phyloP scores from a whole-genome alignment of 192 early-diverging fungal genomes.

The Backusella circina region DNA sequence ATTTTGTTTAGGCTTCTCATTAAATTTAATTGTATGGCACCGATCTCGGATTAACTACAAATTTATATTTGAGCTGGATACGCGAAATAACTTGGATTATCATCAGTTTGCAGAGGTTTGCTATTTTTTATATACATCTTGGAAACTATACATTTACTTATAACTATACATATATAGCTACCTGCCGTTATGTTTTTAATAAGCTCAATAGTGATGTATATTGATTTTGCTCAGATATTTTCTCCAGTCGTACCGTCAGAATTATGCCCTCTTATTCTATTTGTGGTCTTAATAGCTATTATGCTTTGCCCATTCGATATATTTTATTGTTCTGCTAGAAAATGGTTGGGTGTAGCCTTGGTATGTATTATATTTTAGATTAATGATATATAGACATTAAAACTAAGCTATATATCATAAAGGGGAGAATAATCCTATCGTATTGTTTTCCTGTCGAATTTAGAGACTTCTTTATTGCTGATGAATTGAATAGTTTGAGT shows the following conservation, averaged over 20 bases:
- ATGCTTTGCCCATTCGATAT: slow-evolving; percentile 46
- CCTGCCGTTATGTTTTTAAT: slow-evolving; percentile 42
- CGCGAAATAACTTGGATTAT: slow-evolving; percentile 66
- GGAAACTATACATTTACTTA: slow-evolving; percentile 23
- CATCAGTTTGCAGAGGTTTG: slow-evolving; percentile 67
- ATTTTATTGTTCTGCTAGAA: slow-evolving; percentile 36
- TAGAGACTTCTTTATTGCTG: slow-evolving; percentile 79
- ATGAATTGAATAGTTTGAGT: slow-evolving; percentile 69
- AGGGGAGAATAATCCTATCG: slow-evolving; percentile 56
- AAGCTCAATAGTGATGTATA: slow-evolving; percentile 32
- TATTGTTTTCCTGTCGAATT: slow-evolving; percentile 68
- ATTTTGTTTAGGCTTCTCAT: slow-evolving; percentile 57
- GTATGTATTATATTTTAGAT: slow-evolving; percentile 18
- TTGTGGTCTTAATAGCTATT: slow-evolving; percentile 27
- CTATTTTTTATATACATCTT: slow-evolving; percentile 31
- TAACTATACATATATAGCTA: slow-evolving; percentile 19
- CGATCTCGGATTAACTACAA: slow-evolving; percentile 76
- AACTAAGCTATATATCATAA: not conserved
- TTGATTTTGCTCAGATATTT: slow-evolving; percentile 36
- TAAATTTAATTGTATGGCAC: slow-evolving; percentile 65
- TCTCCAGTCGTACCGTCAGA: slow-evolving; percentile 36
- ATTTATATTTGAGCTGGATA: slow-evolving; percentile 71
- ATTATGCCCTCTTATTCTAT: slow-evolving; percentile 42
- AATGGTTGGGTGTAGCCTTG: slow-evolving; percentile 43
- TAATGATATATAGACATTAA: not conserved